Conservation (phyloP, 2,329 filamentous ascomycete species). For the Capronia coronata region DNA sequence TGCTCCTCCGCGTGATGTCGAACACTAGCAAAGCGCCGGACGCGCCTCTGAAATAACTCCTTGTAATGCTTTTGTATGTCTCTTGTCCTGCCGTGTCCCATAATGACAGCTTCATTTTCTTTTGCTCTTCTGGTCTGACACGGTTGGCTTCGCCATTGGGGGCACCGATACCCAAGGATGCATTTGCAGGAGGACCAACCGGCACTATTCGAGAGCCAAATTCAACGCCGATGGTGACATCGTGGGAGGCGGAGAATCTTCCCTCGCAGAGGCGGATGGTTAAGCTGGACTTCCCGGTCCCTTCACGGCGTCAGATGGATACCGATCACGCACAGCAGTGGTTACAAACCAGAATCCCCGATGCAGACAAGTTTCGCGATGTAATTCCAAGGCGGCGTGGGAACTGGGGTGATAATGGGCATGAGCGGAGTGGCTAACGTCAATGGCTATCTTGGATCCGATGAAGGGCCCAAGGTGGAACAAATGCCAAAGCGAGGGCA, state of each 20-base stretch:
- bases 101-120: conserved; percentile 49
- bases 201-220: conserved; percentile 90
- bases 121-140: conserved; percentile 20
- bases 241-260: conserved; percentile 87
- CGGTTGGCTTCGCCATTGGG: conserved; percentile 9
- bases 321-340: no score
- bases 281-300: conserved; percentile 76
- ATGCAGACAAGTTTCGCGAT: conserved; percentile 98
- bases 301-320: conserved; percentile 12
- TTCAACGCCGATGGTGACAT: conserved; percentile 95
- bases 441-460: not conserved
- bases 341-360: conserved; percentile 72
- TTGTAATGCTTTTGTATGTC: conserved; percentile 92
- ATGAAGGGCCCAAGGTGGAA: not conserved
- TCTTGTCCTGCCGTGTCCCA: conserved; percentile 98
- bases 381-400: conserved; percentile 77
- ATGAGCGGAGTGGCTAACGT: conserved; percentile 1
- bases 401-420: conserved; percentile 25
- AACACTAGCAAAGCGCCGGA: conserved; percentile 80
- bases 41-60: conserved; percentile 85
- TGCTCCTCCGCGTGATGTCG: conserved; percentile 78
- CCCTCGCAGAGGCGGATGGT: conserved; percentile 95
- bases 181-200: conserved; percentile 72
- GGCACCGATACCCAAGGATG: conserved; percentile 51
- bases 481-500: not conserved